A percentile compares a stretch with the other conserved stretches of the same genome.
Evolutionary conservation across 495 filamentous ascomycete genomes (phyloP).

Genomic region (Pseudomonodictys pantanalensis): DNA sequence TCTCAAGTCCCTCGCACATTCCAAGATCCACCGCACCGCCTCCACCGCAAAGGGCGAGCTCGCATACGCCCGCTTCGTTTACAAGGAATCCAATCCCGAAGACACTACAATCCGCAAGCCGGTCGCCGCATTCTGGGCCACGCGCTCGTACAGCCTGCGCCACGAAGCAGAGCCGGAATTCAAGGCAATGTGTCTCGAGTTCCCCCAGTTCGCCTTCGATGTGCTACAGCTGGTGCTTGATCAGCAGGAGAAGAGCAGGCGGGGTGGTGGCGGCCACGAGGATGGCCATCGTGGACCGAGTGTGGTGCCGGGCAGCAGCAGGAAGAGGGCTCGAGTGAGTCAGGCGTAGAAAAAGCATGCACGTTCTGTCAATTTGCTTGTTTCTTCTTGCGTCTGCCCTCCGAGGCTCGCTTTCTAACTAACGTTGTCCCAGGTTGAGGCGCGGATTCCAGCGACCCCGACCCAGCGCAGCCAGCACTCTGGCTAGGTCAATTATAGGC

Average conservation of each 20-base stretch:
- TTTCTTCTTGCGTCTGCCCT: background rate
- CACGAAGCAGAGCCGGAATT: slow-evolving; percentile 82
- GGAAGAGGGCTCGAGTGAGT: slow-evolving; percentile 49
- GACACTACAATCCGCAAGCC: slow-evolving; percentile 76
- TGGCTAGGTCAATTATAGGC: background rate
- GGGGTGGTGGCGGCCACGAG: slow-evolving; percentile 31
- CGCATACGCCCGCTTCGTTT: slow-evolving; percentile 85
- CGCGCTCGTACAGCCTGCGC: slow-evolving; percentile 71
- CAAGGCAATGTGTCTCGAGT: slow-evolving; percentile 76
- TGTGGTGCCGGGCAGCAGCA: slow-evolving; percentile 35
- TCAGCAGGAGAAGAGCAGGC: slow-evolving; percentile 55
- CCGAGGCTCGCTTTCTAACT: background rate
- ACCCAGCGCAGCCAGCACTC: background rate
- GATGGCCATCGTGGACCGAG: slow-evolving; percentile 36
- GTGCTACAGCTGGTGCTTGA: slow-evolving; percentile 71
- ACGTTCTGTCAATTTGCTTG: background rate
- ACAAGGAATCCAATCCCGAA: slow-evolving; percentile 65
- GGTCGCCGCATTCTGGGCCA: slow-evolving; percentile 88
- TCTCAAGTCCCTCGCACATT: slow-evolving; percentile 75
- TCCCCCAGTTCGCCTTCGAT: slow-evolving; percentile 87
- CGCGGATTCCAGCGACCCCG: background rate
- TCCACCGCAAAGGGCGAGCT: slow-evolving; percentile 84
- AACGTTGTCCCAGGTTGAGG: background rate
- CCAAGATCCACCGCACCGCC: slow-evolving; percentile 85
- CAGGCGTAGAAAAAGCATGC: slow-evolving; percentile 20